Evolutionary conservation across 768 basidiomycete species (phyloP), one percentile per base, ranked within the genome.

Genomic region (Cubamyces lactineus): DNA sequence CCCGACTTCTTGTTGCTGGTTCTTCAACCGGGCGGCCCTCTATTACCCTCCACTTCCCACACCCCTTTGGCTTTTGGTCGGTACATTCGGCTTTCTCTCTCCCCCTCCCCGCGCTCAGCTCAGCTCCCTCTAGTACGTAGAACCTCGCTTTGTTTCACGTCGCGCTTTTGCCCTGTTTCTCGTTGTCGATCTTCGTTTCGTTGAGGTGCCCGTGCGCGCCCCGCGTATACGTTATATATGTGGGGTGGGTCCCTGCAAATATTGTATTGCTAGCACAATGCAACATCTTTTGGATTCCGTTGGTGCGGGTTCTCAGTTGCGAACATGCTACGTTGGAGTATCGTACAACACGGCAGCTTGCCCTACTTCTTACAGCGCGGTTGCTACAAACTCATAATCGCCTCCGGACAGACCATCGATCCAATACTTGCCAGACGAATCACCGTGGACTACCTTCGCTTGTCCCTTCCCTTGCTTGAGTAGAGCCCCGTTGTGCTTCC

Each of bases 261-360:
- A 49, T 64, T 64, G 62, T 64, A 64, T 64, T 64, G 62, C 62
- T 64, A 64, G 62, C 57, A 59, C 62, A 64, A 64, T 64, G 62
- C 62, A 64, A 64, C 48, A 43, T 52, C 28, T 34, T 34, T 34
- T 34, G 34, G 34, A 34, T 54, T 64, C 56, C 46, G 57, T 59
- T 51, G 24, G 45, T 19, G 28, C 49, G 57, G 49, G 39, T n/a
- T 39, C 28, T 16, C 19, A 21, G 21, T 26, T 45, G 17, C 21
- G 34, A 5, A 6, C 9, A 6, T 1, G 34, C 34, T 34, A 34
- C 5, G 9, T 34, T 4, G 34, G 34, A 34, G 34, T 34, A 34
- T 34, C 34, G 16, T 28, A 55, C 11, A 28, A 23, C n/a, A 12
- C 13, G 41, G n/a, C 43, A 8, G 28, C 3, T 19, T 26, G n/a